These are phyloP conservation scores for Penicillium sp. DNA, from an alignment of 2,329 filamentous ascomycete species.

Conservation along the genomic window DNA sequence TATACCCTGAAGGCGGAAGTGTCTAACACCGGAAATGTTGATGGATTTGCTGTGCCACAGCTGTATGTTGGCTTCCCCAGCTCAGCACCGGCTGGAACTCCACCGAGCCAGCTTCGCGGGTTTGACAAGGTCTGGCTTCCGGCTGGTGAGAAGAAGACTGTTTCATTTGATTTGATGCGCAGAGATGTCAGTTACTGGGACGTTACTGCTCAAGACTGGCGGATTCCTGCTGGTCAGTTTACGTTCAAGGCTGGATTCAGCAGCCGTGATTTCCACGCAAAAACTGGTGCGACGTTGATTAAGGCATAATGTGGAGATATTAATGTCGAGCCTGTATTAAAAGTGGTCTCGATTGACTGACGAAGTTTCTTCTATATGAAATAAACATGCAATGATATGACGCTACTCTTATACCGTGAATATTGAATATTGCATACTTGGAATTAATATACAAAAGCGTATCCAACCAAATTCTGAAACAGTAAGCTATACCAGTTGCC, in stretches of 20 bases:
- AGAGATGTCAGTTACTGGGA: slow-evolving; percentile 37
- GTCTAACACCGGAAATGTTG: slow-evolving; percentile 55
- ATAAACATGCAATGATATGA: too few relatives aligned
- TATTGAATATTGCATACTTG: too few relatives aligned
- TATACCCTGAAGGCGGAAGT: slow-evolving; percentile 54
- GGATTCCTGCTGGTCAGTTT: slow-evolving; percentile 13
- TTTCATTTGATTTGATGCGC: slow-evolving; percentile 51
- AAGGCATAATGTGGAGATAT: slow-evolving; percentile 4
- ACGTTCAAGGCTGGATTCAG: slow-evolving; percentile 16
- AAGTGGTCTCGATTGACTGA: too few relatives aligned
- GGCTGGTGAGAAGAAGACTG: slow-evolving; percentile 45
- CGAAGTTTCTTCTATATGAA: too few relatives aligned
- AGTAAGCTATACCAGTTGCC: too few relatives aligned
- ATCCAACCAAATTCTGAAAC: too few relatives aligned
- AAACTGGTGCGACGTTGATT: slow-evolving; percentile 6
- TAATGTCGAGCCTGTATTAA: too few relatives aligned
- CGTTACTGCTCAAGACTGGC: slow-evolving; percentile 16
- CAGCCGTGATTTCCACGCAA: slow-evolving; percentile 14
- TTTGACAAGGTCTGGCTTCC: slow-evolving; percentile 57
- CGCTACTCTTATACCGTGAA: too few relatives aligned
- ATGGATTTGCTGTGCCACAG: slow-evolving; percentile 58
- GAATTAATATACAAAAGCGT: too few relatives aligned
- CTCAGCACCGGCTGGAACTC: slow-evolving; percentile 23
- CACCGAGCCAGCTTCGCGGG: slow-evolving; percentile 50
- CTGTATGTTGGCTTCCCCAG: slow-evolving; percentile 57